Evolutionary conservation across 345 rosid species (phyloP).

Genomic region (Bruguiera parviflora): DNA sequence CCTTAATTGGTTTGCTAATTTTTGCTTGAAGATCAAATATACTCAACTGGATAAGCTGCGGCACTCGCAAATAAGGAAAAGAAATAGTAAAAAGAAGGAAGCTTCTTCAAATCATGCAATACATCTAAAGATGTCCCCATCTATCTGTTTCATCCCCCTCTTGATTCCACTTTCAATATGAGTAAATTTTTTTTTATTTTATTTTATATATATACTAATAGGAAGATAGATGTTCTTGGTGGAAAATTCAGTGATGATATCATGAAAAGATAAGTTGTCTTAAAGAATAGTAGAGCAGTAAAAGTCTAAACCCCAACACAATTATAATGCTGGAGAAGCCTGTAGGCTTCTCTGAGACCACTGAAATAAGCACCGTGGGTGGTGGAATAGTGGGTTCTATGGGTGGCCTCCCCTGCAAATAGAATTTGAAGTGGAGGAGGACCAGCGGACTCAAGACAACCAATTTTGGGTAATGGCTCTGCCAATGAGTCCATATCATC

Average conservation of each 20-base stretch:
- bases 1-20: slow-evolving; percentile 29
- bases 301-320: slow-evolving; percentile 43
- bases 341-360: slow-evolving; percentile 89
- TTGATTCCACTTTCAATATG: slow-evolving; percentile 6
- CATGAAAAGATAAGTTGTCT: slow-evolving; percentile 10
- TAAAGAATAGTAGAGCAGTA: slow-evolving; percentile 18
- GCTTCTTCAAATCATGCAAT: slow-evolving; percentile 45
- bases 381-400: slow-evolving; percentile 91
- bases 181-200: slow-evolving; percentile 19
- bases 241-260: slow-evolving; percentile 14
- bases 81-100: slow-evolving; percentile 29
- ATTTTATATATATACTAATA: slow-evolving; percentile 28
- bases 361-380: slow-evolving; percentile 98
- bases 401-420: slow-evolving; percentile 99
- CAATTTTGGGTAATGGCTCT: slow-evolving; percentile 66
- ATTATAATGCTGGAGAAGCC: slow-evolving; percentile 87
- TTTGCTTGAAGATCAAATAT: slow-evolving; percentile 16
- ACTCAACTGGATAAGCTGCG: slow-evolving; percentile 9
- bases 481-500: slow-evolving; percentile 80
- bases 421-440: slow-evolving; percentile 54
- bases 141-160: slow-evolving; percentile 33
- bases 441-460: slow-evolving; percentile 4
- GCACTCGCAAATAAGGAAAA: slow-evolving; percentile 17
- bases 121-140: slow-evolving; percentile 44
- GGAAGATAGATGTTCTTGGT: slow-evolving; percentile 22